phyloP scores from a whole-genome alignment of 768 basidiomycete genomes.

The Pisolithus microcarpus region DNA sequence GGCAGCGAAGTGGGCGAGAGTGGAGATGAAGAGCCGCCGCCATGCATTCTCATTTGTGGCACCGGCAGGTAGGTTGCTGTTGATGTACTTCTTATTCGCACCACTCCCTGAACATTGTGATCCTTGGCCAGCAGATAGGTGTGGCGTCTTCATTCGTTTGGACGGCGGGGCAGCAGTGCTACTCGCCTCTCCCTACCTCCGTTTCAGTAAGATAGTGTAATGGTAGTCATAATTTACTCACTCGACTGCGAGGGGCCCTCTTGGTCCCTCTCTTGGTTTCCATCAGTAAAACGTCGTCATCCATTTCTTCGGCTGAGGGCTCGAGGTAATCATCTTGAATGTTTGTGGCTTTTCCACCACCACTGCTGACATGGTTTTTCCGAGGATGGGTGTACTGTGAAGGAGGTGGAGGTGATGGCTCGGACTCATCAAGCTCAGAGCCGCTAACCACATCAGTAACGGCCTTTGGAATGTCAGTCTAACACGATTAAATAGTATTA shows the following conservation, averaged over 20 bases:
- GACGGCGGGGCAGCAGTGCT: background rate
- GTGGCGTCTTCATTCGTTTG: background rate
- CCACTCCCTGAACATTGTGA: background rate
- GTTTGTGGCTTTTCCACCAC: background rate
- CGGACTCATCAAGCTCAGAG: background rate
- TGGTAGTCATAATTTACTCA: background rate
- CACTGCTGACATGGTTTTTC: background rate
- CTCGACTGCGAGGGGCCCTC: background rate
- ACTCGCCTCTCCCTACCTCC: background rate
- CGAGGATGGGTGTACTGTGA: background rate
- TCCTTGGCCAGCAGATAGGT: background rate
- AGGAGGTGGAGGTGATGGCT: background rate
- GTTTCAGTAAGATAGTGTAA: background rate
- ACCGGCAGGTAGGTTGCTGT: conserved; percentile 3
- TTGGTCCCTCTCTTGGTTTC: too few species aligned
- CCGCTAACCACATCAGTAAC: background rate
- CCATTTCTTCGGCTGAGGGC: too few species aligned
- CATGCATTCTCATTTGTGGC: conserved; percentile 1
- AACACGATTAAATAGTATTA: too few species aligned
- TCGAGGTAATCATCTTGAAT: background rate
- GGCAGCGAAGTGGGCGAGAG: conserved; percentile 3
- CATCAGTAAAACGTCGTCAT: too few species aligned
- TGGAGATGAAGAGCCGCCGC: conserved; percentile 2
- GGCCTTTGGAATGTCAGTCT: background rate
- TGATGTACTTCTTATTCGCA: conserved; percentile 7